Evolutionary conservation across 1,284 basidiomycete species (phyloP).

Genomic region (Malassezia sp.): DNA sequence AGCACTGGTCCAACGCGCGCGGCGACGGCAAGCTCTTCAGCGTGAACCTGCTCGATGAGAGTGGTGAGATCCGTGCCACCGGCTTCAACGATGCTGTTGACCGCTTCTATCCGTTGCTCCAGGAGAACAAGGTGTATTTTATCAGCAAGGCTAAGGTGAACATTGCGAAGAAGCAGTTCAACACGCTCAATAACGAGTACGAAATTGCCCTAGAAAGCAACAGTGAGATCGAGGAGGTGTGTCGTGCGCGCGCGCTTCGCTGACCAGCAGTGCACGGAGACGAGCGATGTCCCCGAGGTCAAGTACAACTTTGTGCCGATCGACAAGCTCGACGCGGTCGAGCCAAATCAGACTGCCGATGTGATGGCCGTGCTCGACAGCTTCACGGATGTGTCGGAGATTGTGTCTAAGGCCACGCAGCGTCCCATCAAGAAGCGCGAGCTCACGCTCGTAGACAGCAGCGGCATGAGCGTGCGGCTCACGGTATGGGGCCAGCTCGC

Average conservation of each 20-base stretch:
- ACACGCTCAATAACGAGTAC: slow-evolving; percentile 80
- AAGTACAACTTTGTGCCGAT: slow-evolving; percentile 44
- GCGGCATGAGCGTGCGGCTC: slow-evolving; percentile 66
- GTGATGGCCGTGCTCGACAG: slow-evolving; percentile 38
- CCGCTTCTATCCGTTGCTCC: slow-evolving; percentile 66
- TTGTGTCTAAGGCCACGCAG: slow-evolving; percentile 42
- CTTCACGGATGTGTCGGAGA: slow-evolving; percentile 39
- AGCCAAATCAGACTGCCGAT: slow-evolving; percentile 47
- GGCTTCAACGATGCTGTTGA: slow-evolving; percentile 83
- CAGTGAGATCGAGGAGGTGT: slow-evolving; percentile 43
- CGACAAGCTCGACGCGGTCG: slow-evolving; percentile 38
- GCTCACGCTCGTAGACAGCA: slow-evolving; percentile 67
- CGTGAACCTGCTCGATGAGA: slow-evolving; percentile 85
- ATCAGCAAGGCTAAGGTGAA: slow-evolving; percentile 81
- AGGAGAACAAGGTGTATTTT: slow-evolving; percentile 87
- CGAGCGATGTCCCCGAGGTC: slow-evolving; percentile 43
- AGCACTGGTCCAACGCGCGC: slow-evolving; percentile 73
- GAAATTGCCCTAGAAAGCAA: slow-evolving; percentile 73
- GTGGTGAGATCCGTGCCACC: slow-evolving; percentile 54
- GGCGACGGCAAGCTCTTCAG: slow-evolving; percentile 95
- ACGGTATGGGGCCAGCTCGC: slow-evolving; percentile 96
- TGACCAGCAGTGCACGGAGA: slow-evolving; percentile 40
- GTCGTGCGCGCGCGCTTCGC: slow-evolving; percentile 7
- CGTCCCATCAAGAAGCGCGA: slow-evolving; percentile 43
- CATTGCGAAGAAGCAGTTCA: slow-evolving; percentile 95